Percentiles rank a stretch among this genome's conserved stretches.
Evolutionary conservation across 176 grass and related monocot genomes (phyloP).

Genomic region (Carex pumila): DNA sequence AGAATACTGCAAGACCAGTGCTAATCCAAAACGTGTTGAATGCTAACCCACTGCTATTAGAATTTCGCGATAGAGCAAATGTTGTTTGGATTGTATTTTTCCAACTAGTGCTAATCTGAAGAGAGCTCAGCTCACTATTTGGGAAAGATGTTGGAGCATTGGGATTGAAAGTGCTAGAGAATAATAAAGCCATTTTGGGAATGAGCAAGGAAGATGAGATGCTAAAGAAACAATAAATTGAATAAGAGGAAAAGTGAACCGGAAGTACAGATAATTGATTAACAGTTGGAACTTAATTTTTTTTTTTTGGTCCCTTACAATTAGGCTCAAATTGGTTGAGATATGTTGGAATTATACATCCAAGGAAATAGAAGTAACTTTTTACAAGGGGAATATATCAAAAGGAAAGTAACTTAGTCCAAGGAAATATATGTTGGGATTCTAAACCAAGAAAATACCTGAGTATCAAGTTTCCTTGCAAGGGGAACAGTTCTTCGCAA

Average conservation of each 20-base stretch:
- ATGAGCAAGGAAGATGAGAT: background rate
- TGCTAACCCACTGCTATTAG: background rate
- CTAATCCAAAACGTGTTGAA: background rate
- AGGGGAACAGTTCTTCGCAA: conserved; percentile 63
- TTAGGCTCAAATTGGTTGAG: background rate
- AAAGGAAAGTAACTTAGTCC: background rate
- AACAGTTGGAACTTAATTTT: background rate
- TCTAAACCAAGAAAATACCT: conserved; percentile 34
- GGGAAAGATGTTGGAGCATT: background rate
- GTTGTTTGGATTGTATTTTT: background rate
- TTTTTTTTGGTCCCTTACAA: background rate
- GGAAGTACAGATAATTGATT: background rate
- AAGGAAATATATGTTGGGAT: background rate
- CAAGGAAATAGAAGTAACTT: background rate
- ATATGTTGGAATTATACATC: background rate
- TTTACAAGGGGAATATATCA: background rate
- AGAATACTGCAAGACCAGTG: background rate
- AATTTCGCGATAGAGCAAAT: background rate
- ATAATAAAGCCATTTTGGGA: background rate
- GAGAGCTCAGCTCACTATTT: background rate
- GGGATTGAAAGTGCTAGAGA: background rate
- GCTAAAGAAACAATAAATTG: background rate
- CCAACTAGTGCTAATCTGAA: background rate
- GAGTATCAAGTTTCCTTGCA: conserved; percentile 65
- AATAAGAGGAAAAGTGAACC: background rate